Base-by-base conservation (phyloP, 345 rosid species). In the Ricinus communis region DNA sequence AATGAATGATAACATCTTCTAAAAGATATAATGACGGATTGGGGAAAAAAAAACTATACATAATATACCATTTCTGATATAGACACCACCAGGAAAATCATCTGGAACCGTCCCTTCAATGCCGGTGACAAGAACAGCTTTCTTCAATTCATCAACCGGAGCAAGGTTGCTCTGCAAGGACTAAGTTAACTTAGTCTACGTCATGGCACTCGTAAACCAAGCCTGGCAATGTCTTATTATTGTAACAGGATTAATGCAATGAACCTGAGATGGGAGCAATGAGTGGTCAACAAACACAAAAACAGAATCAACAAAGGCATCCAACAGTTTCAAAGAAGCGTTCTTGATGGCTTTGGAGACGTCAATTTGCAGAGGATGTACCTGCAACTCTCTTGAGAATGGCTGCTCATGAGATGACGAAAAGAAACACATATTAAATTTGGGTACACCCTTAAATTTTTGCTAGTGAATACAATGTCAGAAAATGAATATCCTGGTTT, bases 281-380 rank as follows among this genome's bases (percentile, higher is more conserved):
- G 86, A 84, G 53, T 80, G 83, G 56, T 80, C 83, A 25, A 60
- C 66, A 61, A 86, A 82, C 52, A 66, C 52, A 27, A 86, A 84
- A 10, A 77, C 41, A 0, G 77, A 79, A 71, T 82, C 88, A 11
- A 82, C 85, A 24, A 82, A 72, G 0, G 81, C 77, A 64, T 86
- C 86, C 67, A 81, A 8, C 0, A 86, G 18, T 46, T 67, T 79
- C 40, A 25, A 36, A 2, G 70, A 75, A 30, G 75, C 54, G 55
- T 58, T 71, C 21, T 58, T 81, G 12, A 82, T 14, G 33, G 68
- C 16, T 50, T 56, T 31, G 18, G 59, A 31, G 38, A 79, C 70
- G 16, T 78, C 77, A 16, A 61, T 40, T 11, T 51, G 77, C 65
- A 79, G n/a, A 10, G 80, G 69, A 71, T 57, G 27, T 19, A 43